phyloP scores from a whole-genome alignment of 257 asterid species.

The Capsicum pubescens region DNA sequence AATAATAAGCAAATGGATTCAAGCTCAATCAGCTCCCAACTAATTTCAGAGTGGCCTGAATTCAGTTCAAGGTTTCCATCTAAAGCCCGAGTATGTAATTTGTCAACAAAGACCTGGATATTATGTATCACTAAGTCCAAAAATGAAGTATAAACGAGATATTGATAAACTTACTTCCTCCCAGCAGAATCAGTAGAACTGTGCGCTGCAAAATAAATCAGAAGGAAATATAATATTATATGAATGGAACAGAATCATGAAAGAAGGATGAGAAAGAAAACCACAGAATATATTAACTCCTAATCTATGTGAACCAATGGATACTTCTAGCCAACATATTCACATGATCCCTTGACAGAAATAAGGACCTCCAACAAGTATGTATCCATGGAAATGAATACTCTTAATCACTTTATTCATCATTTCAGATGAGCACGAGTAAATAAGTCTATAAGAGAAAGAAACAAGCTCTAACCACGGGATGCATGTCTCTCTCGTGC shows the following conservation, averaged over 20 bases:
- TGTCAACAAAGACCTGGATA: not conserved
- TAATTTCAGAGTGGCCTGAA: not conserved
- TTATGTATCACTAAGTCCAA: not conserved
- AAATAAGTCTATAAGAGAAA: slow-evolving; percentile 17
- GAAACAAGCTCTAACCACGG: slow-evolving; percentile 57
- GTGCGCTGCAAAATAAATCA: slow-evolving; percentile 54
- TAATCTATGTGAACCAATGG: slow-evolving; percentile 14
- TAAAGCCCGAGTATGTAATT: slow-evolving; percentile 20
- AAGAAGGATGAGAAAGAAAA: not conserved
- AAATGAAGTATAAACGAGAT: not conserved
- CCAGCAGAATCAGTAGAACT: slow-evolving; percentile 55
- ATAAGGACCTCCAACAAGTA: slow-evolving; percentile 16
- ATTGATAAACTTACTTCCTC: slow-evolving; percentile 54
- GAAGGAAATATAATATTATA: not conserved
- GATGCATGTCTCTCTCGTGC: slow-evolving; percentile 75
- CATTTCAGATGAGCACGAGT: not conserved
- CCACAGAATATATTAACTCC: not conserved
- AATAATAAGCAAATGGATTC: slow-evolving; percentile 9
- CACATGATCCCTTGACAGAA: slow-evolving; percentile 17
- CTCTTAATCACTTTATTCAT: not conserved
- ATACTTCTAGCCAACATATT: not conserved
- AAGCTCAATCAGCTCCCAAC: not conserved
- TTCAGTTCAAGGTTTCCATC: not conserved
- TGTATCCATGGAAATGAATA: not conserved
- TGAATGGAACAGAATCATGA: not conserved